These are phyloP conservation scores for Nitzschia sp. DNA, from an alignment of 108 stramenopile genomes.

Conservation along the genomic window DNA sequence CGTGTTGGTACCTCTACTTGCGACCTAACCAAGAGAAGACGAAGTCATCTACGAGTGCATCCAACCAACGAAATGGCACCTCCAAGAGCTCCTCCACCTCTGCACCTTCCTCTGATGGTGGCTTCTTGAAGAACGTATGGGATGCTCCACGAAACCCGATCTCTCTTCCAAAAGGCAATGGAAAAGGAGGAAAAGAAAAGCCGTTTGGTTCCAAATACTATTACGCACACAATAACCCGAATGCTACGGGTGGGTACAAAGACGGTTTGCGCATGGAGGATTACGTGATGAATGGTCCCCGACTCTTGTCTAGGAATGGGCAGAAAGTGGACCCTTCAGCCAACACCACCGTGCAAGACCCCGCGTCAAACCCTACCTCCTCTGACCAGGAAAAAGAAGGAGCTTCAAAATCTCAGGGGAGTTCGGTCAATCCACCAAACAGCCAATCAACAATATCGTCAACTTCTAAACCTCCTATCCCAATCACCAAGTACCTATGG, in stretches of 20 bases:
- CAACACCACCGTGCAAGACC: not conserved
- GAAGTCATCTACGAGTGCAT: no score
- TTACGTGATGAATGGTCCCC: constrained; percentile 80
- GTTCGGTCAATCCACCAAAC: not conserved
- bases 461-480: not conserved
- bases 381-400: not conserved
- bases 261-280: constrained; percentile 82
- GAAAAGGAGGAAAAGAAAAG: constrained; percentile 30
- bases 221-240: constrained; percentile 80
- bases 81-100: no score
- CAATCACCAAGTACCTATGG: constrained; percentile 75
- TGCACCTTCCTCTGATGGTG: no score
- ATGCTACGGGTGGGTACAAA: constrained; percentile 71
- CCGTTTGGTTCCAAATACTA: constrained; percentile 80
- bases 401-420: not conserved
- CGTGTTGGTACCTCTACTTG: no score
- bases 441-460: not conserved
- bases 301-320: constrained; percentile 60
- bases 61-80: no score
- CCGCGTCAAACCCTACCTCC: not conserved
- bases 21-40: no score
- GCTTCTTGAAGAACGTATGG: constrained; percentile 17
- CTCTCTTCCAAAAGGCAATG: not conserved
- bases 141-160: constrained; percentile 12
- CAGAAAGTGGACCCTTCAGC: constrained; percentile 26